Conservation (phyloP, 2,329 filamentous ascomycete genomes). For the Neofusicoccum sp. region DNA sequence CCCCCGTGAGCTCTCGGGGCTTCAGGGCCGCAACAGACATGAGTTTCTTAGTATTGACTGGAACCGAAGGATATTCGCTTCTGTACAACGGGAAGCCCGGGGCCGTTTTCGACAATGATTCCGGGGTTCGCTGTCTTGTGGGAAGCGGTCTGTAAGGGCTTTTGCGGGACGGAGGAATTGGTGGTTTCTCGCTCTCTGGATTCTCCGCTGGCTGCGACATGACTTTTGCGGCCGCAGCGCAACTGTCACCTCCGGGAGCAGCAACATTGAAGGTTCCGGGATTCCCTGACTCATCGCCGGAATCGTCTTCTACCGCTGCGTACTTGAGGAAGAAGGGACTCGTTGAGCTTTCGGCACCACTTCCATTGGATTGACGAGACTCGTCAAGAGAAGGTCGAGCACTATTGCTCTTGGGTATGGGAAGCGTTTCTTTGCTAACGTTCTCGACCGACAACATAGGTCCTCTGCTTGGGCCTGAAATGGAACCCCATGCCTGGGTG, state of each 20-base stretch:
- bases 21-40: conserved; percentile 3
- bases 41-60: conserved; percentile 33
- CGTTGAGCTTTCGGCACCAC: conserved; percentile 1
- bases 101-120: neutral
- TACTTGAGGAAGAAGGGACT: conserved; percentile 22
- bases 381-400: neutral
- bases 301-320: neutral
- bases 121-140: conserved; percentile 2
- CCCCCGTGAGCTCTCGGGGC: neutral
- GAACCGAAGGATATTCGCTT: conserved; percentile 50
- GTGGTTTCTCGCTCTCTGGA: conserved; percentile 10
- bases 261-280: neutral
- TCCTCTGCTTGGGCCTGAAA: conserved; percentile 23
- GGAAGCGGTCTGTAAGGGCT: conserved; percentile 9
- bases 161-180: conserved; percentile 19
- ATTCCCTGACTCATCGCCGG: neutral
- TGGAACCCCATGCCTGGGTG: conserved; percentile 61
- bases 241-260: neutral
- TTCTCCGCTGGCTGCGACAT: neutral
- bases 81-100: conserved; percentile 46
- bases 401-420: neutral
- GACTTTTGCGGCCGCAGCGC: conserved; percentile 6
- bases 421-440: conserved; percentile 9
- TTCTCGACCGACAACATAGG: conserved; percentile 25
- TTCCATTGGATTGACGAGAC: neutral